These are phyloP conservation scores for Fraxinus paxiana DNA, from an alignment of 305 asterid genomes.

Conservation along the genomic window DNA sequence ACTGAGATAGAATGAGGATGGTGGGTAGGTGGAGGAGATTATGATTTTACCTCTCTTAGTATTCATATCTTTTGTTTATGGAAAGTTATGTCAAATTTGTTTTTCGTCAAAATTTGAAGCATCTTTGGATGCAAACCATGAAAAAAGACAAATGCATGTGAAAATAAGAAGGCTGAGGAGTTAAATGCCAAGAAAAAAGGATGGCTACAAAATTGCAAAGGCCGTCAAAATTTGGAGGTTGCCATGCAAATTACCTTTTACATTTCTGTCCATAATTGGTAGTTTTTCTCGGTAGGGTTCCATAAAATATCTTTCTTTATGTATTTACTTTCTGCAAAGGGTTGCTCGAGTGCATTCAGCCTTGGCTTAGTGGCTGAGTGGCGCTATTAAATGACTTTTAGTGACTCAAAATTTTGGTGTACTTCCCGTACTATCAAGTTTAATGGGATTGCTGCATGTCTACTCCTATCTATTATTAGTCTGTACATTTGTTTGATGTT, in stretches of 20 bases:
- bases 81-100: background rate
- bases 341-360: background rate
- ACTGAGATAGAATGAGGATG: background rate
- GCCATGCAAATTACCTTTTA: background rate
- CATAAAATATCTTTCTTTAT: background rate
- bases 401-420: background rate
- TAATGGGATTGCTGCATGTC: background rate
- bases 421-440: background rate
- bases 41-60: background rate
- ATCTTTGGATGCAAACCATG: background rate
- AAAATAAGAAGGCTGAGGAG: background rate
- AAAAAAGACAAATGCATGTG: background rate
- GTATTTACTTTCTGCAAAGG: background rate
- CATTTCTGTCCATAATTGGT: background rate
- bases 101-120: background rate
- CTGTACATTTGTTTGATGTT: background rate
- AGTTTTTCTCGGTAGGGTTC: background rate
- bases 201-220: background rate
- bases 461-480: background rate
- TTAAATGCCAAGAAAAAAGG: background rate
- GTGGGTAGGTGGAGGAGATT: background rate
- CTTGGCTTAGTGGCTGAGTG: background rate
- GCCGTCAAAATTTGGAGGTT: background rate
- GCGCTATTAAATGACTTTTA: background rate
- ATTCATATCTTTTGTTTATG: background rate